phyloP scores from a whole-genome alignment of 768 basidiomycete genomes.

The Coprinopsis marcescibilis region DNA sequence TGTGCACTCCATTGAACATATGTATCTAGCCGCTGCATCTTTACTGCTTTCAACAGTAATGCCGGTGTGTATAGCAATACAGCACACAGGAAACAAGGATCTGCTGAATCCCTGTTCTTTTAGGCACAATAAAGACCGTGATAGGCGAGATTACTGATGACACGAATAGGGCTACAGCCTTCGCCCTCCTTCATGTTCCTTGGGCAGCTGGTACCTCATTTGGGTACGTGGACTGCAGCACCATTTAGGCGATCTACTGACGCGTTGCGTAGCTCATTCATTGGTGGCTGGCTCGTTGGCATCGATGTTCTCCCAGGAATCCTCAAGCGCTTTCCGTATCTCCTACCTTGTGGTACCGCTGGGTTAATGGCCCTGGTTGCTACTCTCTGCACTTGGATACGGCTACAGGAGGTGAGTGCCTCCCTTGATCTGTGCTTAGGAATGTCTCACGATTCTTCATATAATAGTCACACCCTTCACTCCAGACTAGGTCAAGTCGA shows the following conservation, averaged over 20 bases:
- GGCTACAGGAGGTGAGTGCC: too few species aligned
- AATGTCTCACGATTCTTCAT: too few species aligned
- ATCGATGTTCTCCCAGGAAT: too few species aligned
- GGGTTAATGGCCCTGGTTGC: too few species aligned
- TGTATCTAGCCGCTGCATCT: slow-evolving; percentile 40
- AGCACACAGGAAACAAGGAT: not conserved
- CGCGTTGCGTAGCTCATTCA: not conserved
- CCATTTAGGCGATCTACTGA: slow-evolving; percentile 15
- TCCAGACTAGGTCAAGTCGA: too few species aligned
- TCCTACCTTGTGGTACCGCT: too few species aligned
- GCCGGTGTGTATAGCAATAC: slow-evolving; percentile 39
- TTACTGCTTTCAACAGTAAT: slow-evolving; percentile 49
- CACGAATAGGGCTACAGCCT: slow-evolving; percentile 57
- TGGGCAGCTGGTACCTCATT: slow-evolving; percentile 31
- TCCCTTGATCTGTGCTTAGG: too few species aligned
- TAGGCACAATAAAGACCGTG: slow-evolving; percentile 30
- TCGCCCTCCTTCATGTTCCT: slow-evolving; percentile 19
- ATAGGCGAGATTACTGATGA: slow-evolving; percentile 69
- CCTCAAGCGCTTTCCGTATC: too few species aligned
- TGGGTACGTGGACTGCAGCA: slow-evolving; percentile 44
- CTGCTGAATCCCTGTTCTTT: slow-evolving; percentile 21
- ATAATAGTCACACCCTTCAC: too few species aligned
- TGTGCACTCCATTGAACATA: slow-evolving; percentile 1
- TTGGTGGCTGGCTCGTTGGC: not conserved
- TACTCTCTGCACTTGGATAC: too few species aligned